Base-by-base conservation (phyloP, 2,329 filamentous ascomycete species). In the Cadophora luteo-olivacea region DNA sequence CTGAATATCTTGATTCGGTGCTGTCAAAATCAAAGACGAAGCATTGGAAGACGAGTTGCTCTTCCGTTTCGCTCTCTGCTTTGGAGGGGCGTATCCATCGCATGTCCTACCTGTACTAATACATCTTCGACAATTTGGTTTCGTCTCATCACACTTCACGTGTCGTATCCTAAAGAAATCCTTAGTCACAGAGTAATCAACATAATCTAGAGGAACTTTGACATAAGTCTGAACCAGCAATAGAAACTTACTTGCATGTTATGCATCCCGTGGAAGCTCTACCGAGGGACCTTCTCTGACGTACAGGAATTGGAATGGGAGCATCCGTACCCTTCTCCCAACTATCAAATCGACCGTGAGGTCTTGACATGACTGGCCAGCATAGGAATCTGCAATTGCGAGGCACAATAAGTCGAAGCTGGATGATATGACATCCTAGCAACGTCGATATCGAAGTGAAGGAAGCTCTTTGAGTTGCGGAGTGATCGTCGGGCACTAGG, bases 401-500 rank as follows among this genome's bases (percentile, higher is more conserved):
- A 57, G 54, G 54, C 19, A 57, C 54, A 57, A 16, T 1, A 9
- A 29, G 14, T n/a, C 29, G 22, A 57, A 25, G 32, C 22, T 6
- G 5, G 36, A 19, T 8, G 41, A 48, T 48, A 14, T 48, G 41
- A 48, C 16, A n/a, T 19, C 16, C 41, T 16, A 48, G 41, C 1
- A 29, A 29, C 16, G 54, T 3, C 19, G 22, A 9, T 19, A 33
- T 36, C 14, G 54, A 33, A 29, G n/a, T 57, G 8, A 4, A 55
- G n/a, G 54, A 36, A 57, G 29, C 54, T 36, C 32, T 32, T n/a
- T 29, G 32, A 19, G n/a, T 33, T 22, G 29, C 32, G 54, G 54
- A 7, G n/a, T n/a, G 54, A 57, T 57, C 54, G 19, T 54, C 54
- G 6, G 54, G n/a, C 54, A 57, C 54, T 57, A 57, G 54, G 54